Conservation (phyloP, 768 basidiomycete genomes). For the Boletus pseudo-olivaceus region DNA sequence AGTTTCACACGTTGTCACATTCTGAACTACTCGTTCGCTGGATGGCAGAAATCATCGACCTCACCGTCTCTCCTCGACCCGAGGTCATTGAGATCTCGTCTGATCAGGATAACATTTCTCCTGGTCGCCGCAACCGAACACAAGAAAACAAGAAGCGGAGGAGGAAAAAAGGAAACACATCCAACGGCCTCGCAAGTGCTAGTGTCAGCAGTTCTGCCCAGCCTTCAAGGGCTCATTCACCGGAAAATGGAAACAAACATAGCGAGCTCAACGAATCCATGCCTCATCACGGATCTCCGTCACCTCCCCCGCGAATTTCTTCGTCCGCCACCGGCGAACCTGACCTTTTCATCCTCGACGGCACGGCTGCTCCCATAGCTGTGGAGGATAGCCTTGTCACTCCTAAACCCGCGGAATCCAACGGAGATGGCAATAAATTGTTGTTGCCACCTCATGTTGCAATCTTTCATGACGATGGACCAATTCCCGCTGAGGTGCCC, state of each 20-base stretch:
- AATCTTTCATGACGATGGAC: constrained; percentile 36
- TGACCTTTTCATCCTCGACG: constrained; percentile 51
- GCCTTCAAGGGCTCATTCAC: constrained; percentile 21
- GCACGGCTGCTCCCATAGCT: constrained; percentile 37
- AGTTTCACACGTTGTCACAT: background rate
- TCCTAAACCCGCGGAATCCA: constrained; percentile 18
- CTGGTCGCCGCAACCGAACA: constrained; percentile 1
- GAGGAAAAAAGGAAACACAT: constrained; percentile 25
- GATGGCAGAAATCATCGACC: constrained; percentile 34
- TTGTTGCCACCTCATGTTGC: constrained; percentile 71
- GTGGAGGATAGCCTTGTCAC: constrained; percentile 9
- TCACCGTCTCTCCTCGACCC: constrained; percentile 28
- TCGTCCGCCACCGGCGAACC: constrained; percentile 14
- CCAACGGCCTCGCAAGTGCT: constrained; percentile 16
- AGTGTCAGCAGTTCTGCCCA: constrained; percentile 15
- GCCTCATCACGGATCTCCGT: constrained; percentile 38
- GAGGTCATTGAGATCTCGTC: constrained; percentile 33
- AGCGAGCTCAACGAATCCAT: constrained; percentile 3
- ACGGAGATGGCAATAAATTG: constrained; percentile 27
- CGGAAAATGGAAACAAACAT: constrained; percentile 5
- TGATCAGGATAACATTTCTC: constrained; percentile 14
- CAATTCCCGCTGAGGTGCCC: constrained; percentile 45
- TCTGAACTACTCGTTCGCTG: background rate
- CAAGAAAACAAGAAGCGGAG: constrained; percentile 23
- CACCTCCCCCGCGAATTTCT: constrained; percentile 28